Evolutionary conservation across 306 rosid genomes (phyloP).

Genomic region (Pyrus bretschneideri): DNA sequence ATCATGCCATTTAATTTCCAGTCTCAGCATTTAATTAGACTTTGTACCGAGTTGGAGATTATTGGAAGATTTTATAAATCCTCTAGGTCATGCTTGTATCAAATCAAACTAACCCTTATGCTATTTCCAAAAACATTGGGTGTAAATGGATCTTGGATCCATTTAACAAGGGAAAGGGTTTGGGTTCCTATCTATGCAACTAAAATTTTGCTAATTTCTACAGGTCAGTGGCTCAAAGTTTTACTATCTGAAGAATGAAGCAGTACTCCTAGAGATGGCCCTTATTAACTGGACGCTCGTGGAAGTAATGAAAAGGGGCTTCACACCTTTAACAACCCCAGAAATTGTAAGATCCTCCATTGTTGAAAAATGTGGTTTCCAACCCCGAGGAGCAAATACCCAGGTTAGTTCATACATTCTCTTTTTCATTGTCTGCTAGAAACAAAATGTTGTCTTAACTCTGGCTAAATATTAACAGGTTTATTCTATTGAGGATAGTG

Average conservation of each 20-base stretch:
- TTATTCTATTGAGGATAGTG: constrained; percentile 78
- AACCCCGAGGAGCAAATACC: constrained; percentile 87
- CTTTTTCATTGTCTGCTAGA: neutral
- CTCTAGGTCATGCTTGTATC: neutral
- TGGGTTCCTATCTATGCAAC: constrained; percentile 2
- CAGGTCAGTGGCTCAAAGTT: constrained; percentile 98
- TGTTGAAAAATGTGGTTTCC: constrained; percentile 96
- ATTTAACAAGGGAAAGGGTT: neutral
- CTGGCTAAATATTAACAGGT: constrained; percentile 45
- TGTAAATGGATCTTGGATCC: constrained; percentile 12
- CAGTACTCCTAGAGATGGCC: constrained; percentile 83
- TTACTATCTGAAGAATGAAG: constrained; percentile 89
- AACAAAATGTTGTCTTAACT: constrained; percentile 4
- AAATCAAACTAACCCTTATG: neutral
- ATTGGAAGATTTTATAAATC: neutral
- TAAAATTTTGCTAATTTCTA: constrained; percentile 17
- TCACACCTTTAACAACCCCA: constrained; percentile 81
- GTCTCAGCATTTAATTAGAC: neutral
- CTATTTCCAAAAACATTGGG: neutral
- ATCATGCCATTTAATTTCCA: neutral
- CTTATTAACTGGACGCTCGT: constrained; percentile 87
- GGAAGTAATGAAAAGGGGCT: constrained; percentile 82
- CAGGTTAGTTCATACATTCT: constrained; percentile 48
- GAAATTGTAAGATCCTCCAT: constrained; percentile 90
- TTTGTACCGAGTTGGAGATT: neutral